Evolutionary conservation across 2,329 filamentous ascomycete genomes (phyloP), one percentile per base, ranked within the genome.

Genomic region (Ceratocystis harringtonii): DNA sequence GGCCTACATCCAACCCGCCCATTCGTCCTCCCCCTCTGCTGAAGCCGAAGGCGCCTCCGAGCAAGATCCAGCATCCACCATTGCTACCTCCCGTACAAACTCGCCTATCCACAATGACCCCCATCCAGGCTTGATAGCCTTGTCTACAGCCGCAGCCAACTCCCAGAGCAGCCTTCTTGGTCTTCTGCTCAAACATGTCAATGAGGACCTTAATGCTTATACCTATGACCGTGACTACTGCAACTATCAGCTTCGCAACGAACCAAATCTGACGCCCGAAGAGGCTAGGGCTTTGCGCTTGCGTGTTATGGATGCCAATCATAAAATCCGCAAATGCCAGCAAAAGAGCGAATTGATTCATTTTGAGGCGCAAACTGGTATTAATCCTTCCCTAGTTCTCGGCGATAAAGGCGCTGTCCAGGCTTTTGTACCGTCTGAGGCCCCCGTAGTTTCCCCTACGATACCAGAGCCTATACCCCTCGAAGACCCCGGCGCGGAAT

Each of bases 151-250:
- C 19, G 63, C 64, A 22, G 36, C 57, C 8, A 65, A 57, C 25
- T 61, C 66, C 4, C 67, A 65, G n/a, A 58, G 62, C 22, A 63
- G 63, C 25, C 41, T 65, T 2, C 52, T 67, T 45, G 67, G 52
- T 7, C 60, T 69, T 12, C 60, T 69, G 2, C 62, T 68, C 2
- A 66, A 66, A 28, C 78, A 79, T 70, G 71, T 78, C 62, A 69
- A 71, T 12, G 76, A 79, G 65, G 77, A 79, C 63, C 74, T 78
- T 60, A 70, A 69, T 1, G 77, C 77, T 0, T 79, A 78, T 66
- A 70, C 71, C 1, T 74, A 77, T 64, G 78, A 79, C 66, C 67
- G 77, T 3, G 73, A 76, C n/a, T 79, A 75, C 69, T 78, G 76
- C 68, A 69, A 69, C 7, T 70, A 73, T 19, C 73, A 75, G 67